Percentiles rank a stretch among this genome's conserved stretches.
Conservation (phyloP, 169 alveolate species). For the Theileria equi region DNA sequence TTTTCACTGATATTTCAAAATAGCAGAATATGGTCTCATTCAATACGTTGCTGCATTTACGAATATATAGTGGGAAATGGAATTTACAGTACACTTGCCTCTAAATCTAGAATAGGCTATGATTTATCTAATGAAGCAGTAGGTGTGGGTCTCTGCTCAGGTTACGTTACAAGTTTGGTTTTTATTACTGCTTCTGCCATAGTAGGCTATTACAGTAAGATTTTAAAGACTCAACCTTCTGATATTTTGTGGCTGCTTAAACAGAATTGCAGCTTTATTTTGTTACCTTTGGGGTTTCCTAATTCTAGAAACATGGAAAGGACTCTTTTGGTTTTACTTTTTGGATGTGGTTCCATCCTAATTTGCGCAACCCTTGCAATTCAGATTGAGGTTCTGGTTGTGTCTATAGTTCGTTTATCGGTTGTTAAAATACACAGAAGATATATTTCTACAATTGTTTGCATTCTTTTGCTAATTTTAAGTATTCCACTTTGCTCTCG, state of each 20-base stretch:
- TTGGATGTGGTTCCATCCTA: conserved; percentile 68
- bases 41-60: conserved; percentile 67
- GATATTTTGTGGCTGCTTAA: conserved; percentile 57
- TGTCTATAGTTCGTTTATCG: conserved; percentile 49
- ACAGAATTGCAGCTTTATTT: conserved; percentile 51
- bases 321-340: conserved; percentile 68
- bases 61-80: conserved; percentile 74
- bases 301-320: conserved; percentile 57
- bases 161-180: conserved; percentile 44
- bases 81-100: conserved; percentile 68
- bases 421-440: conserved; percentile 16
- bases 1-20: conserved; percentile 50
- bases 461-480: conserved; percentile 35
- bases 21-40: conserved; percentile 73
- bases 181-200: conserved; percentile 48
- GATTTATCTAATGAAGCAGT: conserved; percentile 56
- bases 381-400: conserved; percentile 70
- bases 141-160: conserved; percentile 51
- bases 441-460: conserved; percentile 28
- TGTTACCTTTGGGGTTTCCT: conserved; percentile 57
- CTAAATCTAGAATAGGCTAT: conserved; percentile 63
- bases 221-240: conserved; percentile 8
- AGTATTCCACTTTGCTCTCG: conserved; percentile 52
- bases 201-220: conserved; percentile 34
- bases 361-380: conserved; percentile 68